Evolutionary conservation across 495 filamentous ascomycete genomes (phyloP), one percentile per base, ranked within the genome.

Genomic region (Sporormia fimetaria): DNA sequence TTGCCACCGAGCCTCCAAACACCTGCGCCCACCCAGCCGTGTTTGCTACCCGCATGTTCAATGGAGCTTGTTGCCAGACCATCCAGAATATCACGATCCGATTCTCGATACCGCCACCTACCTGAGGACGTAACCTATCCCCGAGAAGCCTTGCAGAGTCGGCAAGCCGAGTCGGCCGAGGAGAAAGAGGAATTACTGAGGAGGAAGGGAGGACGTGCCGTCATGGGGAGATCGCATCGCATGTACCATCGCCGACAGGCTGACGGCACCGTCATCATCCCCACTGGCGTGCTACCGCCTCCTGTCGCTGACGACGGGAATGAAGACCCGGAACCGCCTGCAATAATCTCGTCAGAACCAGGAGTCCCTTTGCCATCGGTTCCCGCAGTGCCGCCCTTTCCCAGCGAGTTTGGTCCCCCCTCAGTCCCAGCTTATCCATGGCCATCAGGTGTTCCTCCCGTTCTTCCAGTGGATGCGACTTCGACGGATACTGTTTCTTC

Each of bases 341-440:
- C 18, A n/a, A 10, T 46, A 12, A 30, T 37, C 6, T 24, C 21
- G 2, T 10, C 48, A 7, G 33, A 44, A 11, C 37, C 48, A 33
- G 27, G 36, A 1, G 29, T 36, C 1, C 29, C 42, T 10, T 10
- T 43, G 6, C 46, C 40, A 15, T 26, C 42, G 6, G 48, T 51
- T 12, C 49, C 49, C 5, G 15, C 50, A 10, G 44, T 53, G 35
- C 44, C 50, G 4, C 27, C 50, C 10, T 53, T 53, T 25, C 50
- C 50, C 4, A 40, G 18, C 45, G 44, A 53, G 21, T 26, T 53
- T 16, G 41, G 31, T 6, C 39, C 45, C n/a, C 43, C 43, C 14
- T 25, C 43, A 3, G 43, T 47, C 11, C 51, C 51, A 14, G 39
- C 44, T 27, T 53, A 44, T 36, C 50, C 50, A 25, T 53, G 30